phyloP scores from a whole-genome alignment of 192 early-diverging fungal species.

The Backusella morwellensis region DNA sequence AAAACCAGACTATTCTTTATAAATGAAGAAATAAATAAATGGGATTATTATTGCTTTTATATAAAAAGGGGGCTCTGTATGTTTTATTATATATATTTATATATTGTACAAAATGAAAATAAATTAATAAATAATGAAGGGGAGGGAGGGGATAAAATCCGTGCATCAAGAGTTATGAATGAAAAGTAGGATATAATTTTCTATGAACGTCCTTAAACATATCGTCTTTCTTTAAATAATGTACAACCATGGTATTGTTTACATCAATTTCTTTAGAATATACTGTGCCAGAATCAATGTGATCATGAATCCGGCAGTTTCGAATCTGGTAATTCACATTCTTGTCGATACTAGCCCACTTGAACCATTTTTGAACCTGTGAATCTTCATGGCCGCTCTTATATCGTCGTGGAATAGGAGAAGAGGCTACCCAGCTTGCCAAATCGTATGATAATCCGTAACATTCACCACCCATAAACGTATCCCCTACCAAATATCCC shows the following conservation, averaged over 20 bases:
- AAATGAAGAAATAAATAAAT: too few species aligned
- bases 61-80: background rate
- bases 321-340: constrained; percentile 19
- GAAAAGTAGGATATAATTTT: background rate
- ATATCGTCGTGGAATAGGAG: constrained; percentile 7
- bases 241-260: constrained; percentile 21
- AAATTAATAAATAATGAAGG: background rate
- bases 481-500: constrained; percentile 27
- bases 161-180: background rate
- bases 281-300: constrained; percentile 13
- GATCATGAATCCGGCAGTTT: constrained; percentile 27
- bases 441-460: constrained; percentile 32
- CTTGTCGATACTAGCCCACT: constrained; percentile 10
- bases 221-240: constrained; percentile 23
- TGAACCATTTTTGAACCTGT: constrained; percentile 34
- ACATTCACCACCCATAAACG: constrained; percentile 31
- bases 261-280: constrained; percentile 20
- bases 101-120: background rate
- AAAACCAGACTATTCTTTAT: too few species aligned
- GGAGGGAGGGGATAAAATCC: background rate
- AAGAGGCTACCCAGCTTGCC: constrained; percentile 15
- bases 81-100: background rate
- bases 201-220: constrained; percentile 8
- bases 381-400: constrained; percentile 31
- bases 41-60: background rate